phyloP scores from a whole-genome alignment of 1,139 yeast species.

The Debaryomycetaceae sp. region DNA sequence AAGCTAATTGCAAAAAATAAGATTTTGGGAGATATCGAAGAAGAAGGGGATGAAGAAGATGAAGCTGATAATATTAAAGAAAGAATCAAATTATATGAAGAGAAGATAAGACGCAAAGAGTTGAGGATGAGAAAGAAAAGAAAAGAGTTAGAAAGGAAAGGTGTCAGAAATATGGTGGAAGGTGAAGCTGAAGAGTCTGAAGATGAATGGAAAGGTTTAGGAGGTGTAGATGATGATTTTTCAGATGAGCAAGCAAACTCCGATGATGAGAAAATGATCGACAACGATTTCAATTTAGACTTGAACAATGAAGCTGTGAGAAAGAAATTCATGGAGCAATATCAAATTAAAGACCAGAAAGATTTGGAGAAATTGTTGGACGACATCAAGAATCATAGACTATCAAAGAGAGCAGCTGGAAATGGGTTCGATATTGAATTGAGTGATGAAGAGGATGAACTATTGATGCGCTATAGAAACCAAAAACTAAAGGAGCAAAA shows the following conservation, averaged over 20 bases:
- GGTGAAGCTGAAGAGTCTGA: slow-evolving; percentile 96
- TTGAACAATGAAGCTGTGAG: slow-evolving; percentile 61
- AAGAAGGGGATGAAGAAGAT: slow-evolving; percentile 19
- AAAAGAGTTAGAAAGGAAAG: slow-evolving; percentile 50
- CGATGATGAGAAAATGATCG: slow-evolving; percentile 80
- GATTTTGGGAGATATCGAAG: slow-evolving; percentile 9
- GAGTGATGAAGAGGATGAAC: slow-evolving; percentile 63
- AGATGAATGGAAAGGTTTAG: slow-evolving; percentile 92
- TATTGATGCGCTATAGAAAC: slow-evolving; percentile 48
- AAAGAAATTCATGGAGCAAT: slow-evolving; percentile 61
- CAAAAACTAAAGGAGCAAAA: slow-evolving; percentile 56
- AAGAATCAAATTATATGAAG: slow-evolving; percentile 34
- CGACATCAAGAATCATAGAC: slow-evolving; percentile 80
- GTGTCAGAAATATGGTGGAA: slow-evolving; percentile 56
- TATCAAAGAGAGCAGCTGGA: slow-evolving; percentile 60
- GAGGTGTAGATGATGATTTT: slow-evolving; percentile 74
- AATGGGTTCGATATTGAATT: slow-evolving; percentile 63
- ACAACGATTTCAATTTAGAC: slow-evolving; percentile 61
- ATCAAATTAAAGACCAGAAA: slow-evolving; percentile 64
- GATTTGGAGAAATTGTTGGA: slow-evolving; percentile 72
- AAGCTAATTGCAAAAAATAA: slow-evolving; percentile 16
- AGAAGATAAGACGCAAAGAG: slow-evolving; percentile 37
- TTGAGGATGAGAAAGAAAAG: slow-evolving; percentile 36
- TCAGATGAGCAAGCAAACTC: slow-evolving; percentile 63
- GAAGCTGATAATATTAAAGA: slow-evolving; percentile 26